A percentile compares a stretch with the other conserved stretches of the same genome.
Conservation (phyloP, 257 asterid genomes). For the Solanum arcanum region DNA sequence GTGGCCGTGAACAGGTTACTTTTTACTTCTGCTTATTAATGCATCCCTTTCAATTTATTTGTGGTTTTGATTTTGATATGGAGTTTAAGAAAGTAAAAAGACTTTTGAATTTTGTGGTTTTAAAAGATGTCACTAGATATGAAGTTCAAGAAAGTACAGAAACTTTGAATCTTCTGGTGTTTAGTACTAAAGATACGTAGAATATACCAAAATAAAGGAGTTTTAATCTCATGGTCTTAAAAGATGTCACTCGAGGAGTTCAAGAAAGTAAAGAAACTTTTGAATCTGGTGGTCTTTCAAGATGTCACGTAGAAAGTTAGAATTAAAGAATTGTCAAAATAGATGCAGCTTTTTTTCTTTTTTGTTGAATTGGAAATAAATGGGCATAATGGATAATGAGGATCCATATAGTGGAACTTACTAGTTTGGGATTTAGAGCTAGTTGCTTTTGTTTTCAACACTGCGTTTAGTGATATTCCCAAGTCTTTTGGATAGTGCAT, state of each 20-base stretch:
- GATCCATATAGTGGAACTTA: background rate
- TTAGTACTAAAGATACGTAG: background rate
- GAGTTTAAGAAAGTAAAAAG: background rate
- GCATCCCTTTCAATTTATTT: background rate
- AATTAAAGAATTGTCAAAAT: background rate
- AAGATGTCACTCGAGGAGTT: background rate
- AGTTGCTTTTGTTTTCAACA: background rate
- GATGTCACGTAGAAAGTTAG: background rate
- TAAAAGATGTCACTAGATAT: background rate
- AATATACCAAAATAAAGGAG: background rate
- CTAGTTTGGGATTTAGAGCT: background rate
- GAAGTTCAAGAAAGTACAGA: background rate
- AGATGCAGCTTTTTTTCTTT: background rate
- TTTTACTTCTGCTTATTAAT: background rate
- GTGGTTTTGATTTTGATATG: background rate
- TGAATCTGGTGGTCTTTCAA: background rate
- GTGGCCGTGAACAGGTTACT: conserved; percentile 51
- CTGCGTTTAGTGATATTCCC: background rate
- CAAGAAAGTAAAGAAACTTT: background rate
- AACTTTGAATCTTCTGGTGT: background rate
- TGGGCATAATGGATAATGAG: background rate
- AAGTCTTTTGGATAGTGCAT: background rate
- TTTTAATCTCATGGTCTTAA: background rate
- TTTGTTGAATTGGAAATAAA: background rate
- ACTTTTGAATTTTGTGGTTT: too few species aligned